These are phyloP conservation scores for Geranium brycei DNA, from an alignment of 345 rosid species.

Conservation along the genomic window DNA sequence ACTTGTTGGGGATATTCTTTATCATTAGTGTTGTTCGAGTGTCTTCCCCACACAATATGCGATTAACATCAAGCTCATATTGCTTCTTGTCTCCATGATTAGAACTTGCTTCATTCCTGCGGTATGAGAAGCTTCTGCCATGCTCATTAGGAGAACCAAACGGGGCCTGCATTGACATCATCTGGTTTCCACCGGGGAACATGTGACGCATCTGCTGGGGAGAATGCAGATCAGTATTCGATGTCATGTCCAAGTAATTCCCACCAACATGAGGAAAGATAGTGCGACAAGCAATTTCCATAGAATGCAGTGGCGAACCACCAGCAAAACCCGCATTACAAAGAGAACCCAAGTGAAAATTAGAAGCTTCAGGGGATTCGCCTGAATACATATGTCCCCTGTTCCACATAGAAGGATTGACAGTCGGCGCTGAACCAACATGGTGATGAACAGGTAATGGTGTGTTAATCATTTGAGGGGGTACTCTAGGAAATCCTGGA, in stretches of 20 bases:
- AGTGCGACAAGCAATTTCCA: slow-evolving; percentile 53
- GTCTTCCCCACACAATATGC: slow-evolving; percentile 47
- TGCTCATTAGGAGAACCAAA: slow-evolving; percentile 37
- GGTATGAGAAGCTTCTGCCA: slow-evolving; percentile 24
- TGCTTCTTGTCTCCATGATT: slow-evolving; percentile 48
- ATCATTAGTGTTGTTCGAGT: slow-evolving; percentile 58
- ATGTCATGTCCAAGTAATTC: slow-evolving; percentile 40
- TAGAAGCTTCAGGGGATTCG: slow-evolving; percentile 63
- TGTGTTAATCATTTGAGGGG: slow-evolving; percentile 45
- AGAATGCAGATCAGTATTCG: slow-evolving; percentile 45
- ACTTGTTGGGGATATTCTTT: slow-evolving; percentile 40
- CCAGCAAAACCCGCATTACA: slow-evolving; percentile 51
- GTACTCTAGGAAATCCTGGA: slow-evolving; percentile 54
- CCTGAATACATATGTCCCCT: slow-evolving; percentile 51
- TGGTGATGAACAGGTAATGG: slow-evolving; percentile 51
- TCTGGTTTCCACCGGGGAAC: slow-evolving; percentile 52
- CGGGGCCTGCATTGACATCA: slow-evolving; percentile 33
- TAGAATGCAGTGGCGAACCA: slow-evolving; percentile 43
- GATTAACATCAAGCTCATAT: slow-evolving; percentile 49
- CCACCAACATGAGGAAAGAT: slow-evolving; percentile 28
- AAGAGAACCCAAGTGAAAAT: slow-evolving; percentile 63
- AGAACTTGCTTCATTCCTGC: slow-evolving; percentile 39
- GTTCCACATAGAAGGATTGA: slow-evolving; percentile 69
- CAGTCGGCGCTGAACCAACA: slow-evolving; percentile 76
- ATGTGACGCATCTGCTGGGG: slow-evolving; percentile 62